These are phyloP conservation scores for Hypoxylon sp. DNA, from an alignment of 2,329 filamentous ascomycete genomes.

Conservation along the genomic window DNA sequence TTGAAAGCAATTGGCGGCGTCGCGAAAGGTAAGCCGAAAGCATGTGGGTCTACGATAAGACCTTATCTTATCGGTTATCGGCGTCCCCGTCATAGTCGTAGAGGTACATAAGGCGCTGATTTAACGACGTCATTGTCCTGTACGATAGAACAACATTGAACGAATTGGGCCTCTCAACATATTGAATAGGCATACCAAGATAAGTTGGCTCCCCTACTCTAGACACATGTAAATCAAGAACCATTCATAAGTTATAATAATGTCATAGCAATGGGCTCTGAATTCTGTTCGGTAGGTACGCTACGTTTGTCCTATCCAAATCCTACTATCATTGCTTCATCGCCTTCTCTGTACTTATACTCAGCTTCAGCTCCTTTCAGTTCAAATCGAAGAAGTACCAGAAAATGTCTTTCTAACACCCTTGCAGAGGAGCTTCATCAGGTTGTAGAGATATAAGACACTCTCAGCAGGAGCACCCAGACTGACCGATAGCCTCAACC, in stretches of 20 bases:
- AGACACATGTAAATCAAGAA: neutral
- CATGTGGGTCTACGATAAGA: conserved; percentile 18
- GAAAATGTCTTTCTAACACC: neutral
- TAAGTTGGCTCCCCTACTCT: no score
- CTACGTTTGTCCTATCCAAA: neutral
- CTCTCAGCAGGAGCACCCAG: neutral
- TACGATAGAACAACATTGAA: no score
- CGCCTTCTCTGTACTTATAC: neutral
- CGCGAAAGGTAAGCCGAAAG: conserved; percentile 23
- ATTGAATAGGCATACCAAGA: no score
- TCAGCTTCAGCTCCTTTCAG: neutral
- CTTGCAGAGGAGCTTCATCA: neutral
- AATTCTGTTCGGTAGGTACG: neutral
- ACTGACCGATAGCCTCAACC: neutral
- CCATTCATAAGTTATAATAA: neutral
- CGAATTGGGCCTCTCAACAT: no score
- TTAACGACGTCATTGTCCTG: neutral
- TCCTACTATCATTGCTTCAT: neutral
- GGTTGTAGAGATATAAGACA: neutral
- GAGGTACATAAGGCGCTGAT: neutral
- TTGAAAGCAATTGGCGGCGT: conserved; percentile 21
- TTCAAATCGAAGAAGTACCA: neutral
- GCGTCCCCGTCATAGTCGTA: neutral
- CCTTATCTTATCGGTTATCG: conserved; percentile 25
- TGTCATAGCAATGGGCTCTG: neutral